A percentile compares a stretch with the other conserved stretches of the same genome.
phyloP scores from a whole-genome alignment of 345 rosid species.

The thale cress (Arabidopsis thaliana) region DNA sequence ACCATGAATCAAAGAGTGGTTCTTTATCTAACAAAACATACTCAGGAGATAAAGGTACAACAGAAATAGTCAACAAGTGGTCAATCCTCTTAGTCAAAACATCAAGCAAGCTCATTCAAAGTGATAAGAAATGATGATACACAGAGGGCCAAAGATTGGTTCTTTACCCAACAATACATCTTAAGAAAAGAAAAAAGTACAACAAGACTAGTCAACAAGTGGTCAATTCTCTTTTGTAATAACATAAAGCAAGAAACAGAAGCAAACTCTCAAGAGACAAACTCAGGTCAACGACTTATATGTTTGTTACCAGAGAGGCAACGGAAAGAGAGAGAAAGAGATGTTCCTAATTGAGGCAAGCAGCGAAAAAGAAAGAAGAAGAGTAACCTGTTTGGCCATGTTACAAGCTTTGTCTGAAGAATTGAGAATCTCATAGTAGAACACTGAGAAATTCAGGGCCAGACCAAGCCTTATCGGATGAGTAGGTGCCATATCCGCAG shows the following conservation, averaged over 20 bases:
- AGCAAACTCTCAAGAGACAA: conserved; percentile 4
- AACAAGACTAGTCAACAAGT: conserved; percentile 19
- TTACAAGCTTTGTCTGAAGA: conserved; percentile 91
- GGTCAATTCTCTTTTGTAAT: conserved; percentile 33
- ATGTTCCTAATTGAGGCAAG: not conserved
- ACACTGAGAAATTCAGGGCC: conserved; percentile 87
- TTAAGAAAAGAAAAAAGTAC: not conserved
- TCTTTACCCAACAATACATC: conserved; percentile 4
- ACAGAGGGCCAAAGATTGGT: not conserved
- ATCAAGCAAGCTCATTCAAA: conserved; percentile 12
- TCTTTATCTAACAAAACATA: not conserved
- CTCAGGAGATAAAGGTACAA: not conserved
- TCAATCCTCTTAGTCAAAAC: conserved; percentile 30
- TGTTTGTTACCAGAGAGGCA: not conserved
- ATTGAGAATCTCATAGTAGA: conserved; percentile 89
- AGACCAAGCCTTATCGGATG: conserved; percentile 91
- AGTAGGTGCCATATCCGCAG: conserved; percentile 84
- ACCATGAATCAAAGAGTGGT: conserved; percentile 3
- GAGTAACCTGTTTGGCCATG: conserved; percentile 89
- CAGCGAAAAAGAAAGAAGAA: not conserved
- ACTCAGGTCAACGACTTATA: conserved; percentile 10
- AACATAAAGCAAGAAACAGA: conserved; percentile 3
- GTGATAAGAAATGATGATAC: conserved; percentile 7
- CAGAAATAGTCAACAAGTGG: conserved; percentile 28
- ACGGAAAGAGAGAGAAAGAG: not conserved